Base-by-base conservation (phyloP, 768 basidiomycete genomes). In the Lentinula raphanica region DNA sequence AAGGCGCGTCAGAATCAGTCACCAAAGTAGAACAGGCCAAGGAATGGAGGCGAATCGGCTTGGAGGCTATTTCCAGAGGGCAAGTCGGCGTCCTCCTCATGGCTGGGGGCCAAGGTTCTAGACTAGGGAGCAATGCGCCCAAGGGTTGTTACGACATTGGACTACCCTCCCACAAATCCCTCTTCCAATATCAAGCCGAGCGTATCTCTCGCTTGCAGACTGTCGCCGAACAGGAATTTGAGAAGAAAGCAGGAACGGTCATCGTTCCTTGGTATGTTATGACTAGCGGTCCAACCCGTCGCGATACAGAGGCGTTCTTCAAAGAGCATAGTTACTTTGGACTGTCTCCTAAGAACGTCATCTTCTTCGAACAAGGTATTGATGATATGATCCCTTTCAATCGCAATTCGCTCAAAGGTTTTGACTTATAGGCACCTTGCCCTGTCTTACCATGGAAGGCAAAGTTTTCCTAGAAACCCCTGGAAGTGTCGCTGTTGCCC, bases 71-170 rank as follows among this genome's bases (percentile, higher is more conserved):
- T 66, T 81, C 87, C 17, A 72, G 81, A 35, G 88, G 92, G 60
- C 77, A 92, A 64, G 94, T 98, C 38, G 97, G 87, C n/a, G 95
- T 98, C 9, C 79, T 99, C 46, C 82, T 99, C 64, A 92, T 99
- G 90, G 97, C 97, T 7, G 97, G 97, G 39, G 97, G 97, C 1
- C 97, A 99, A 74, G 97, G 97, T 13, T 97, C 95, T 19, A 81
- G 97, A 56, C 76, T 99, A 42, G 97, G 97, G 29, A 94, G 91
- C 67, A 83, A 81, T 29, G 90, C 90, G 5, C 97, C 97, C 21
- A 99, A 99, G 69, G 97, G 97, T 4, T 97, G 95, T 77, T 98
- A 98, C 73, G 94, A 98, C 70, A 98, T 99, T 64, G 92, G 90
- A 13, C 79, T 99, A 32, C 92, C 94, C 11, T 94, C 92, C 23